Evolutionary conservation across 768 basidiomycete species (phyloP), one percentile per base, ranked within the genome.

Genomic region (Boletus subcaerulescens): DNA sequence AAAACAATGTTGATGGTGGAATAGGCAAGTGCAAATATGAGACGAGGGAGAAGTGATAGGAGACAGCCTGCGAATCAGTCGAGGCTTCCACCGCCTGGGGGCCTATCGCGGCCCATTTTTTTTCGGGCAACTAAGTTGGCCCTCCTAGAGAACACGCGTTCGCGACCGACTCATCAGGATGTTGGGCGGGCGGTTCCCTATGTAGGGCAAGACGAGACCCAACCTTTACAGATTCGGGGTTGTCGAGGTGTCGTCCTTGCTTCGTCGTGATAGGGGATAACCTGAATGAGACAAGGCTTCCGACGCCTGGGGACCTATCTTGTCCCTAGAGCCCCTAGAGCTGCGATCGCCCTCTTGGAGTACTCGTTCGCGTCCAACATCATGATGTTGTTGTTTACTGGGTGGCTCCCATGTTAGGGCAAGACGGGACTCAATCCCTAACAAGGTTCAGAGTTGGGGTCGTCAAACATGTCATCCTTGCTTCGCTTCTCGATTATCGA

Each of bases 401-500:
- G 29, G 8, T 5, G 33, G 33, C 5, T 14, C 4, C 33, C 33
- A 35, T 35, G 29, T 14, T 35, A 14, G 33, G 33, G 33, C 13
- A 35, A 6, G 33, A 35, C 14, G 33, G 14, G 33, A 35, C 33
- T 12, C 29, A 29, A 29, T 35, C 33, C 32, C 13, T 11, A 14
- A 29, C 29, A 29, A 29, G 29, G 29, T 29, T 8, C 29, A 29
- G 29, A 35, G 33, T 35, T 35, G 33, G 33, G 43, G 47, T 39
- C 15, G 35, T 39, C 29, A 24, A 24, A 6, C 22, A 22, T 33
- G 53, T 50, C 42, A 18, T 50, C 35, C 46, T n/a, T n/a, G 8
- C n/a, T 33, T 53, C 26, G 61, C 53, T 67, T 60, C 60, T 35
- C 45, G 72, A 98, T 96, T 46, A 93, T 91, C 74, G 91, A 85